phyloP scores from a whole-genome alignment of 2,329 filamentous ascomycete genomes.

The Cadophora sp. region DNA sequence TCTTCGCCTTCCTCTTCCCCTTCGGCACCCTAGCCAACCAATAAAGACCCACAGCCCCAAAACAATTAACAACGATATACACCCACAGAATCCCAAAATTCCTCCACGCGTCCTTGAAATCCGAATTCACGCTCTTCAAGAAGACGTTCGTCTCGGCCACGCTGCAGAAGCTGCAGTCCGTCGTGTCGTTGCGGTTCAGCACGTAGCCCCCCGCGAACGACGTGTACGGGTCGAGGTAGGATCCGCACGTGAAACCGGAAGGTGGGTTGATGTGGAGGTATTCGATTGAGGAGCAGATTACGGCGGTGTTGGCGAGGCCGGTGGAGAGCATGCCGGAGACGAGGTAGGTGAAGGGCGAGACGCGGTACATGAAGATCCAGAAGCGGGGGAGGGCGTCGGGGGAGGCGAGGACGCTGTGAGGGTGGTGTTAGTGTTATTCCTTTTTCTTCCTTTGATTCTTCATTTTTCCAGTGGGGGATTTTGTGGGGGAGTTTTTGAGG shows the following conservation, averaged over 20 bases:
- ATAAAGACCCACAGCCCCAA: constrained; percentile 60
- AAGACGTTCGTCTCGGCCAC: constrained; percentile 62
- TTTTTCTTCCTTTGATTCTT: no score
- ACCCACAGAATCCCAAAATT: constrained; percentile 70
- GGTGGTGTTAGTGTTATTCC: constrained; percentile 4
- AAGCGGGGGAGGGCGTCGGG: constrained; percentile 71
- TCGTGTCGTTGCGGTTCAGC: constrained; percentile 53
- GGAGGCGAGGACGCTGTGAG: constrained; percentile 66
- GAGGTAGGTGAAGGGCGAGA: constrained; percentile 84
- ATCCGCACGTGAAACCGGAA: constrained; percentile 60
- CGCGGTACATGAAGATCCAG: constrained; percentile 87
- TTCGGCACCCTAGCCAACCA: constrained; percentile 56
- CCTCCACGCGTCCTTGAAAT: constrained; percentile 67
- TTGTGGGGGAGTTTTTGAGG: no score
- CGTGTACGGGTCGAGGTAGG: constrained; percentile 64
- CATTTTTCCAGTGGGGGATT: not conserved
- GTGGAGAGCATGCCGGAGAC: constrained; percentile 74
- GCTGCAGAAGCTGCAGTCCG: constrained; percentile 62
- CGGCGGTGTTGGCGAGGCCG: constrained; percentile 71
- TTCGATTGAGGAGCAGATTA: constrained; percentile 75
- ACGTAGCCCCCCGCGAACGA: constrained; percentile 59
- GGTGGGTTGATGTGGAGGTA: constrained; percentile 70
- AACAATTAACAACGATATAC: constrained; percentile 61
- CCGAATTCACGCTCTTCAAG: constrained; percentile 54
- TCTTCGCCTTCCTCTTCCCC: constrained; percentile 33